Evolutionary conservation across 139 green algal genomes (phyloP), one percentile per base, ranked within the genome.

Genomic region (Chlorella sp.): DNA sequence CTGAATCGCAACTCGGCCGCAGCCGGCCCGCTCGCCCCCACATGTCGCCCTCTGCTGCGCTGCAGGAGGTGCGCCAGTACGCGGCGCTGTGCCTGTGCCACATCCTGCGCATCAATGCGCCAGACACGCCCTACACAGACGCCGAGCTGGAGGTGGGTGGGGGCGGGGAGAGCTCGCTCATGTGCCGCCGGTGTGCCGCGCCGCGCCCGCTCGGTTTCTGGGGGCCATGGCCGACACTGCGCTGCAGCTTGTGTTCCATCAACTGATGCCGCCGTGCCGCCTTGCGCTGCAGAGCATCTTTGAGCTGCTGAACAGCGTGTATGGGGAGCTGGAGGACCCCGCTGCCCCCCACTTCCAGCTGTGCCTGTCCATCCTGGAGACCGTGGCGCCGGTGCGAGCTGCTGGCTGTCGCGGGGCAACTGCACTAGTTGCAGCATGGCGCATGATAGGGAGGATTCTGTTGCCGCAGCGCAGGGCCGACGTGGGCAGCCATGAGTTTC

Each of bases 1-100:
- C 51, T 60, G 51, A 15, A 60, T 60, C 13, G 51, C 51, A 60
- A 60, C 51, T 60, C 51, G 51, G 51, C 9, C 51, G 51, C 51
- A 60, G 12, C 51, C 51, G 51, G 51, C 51, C 51, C 51, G 51
- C 51, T 60, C 51, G 51, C 51, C 51, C 69, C 36, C 47, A 39
- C 30, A 64, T 65, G 64, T 78, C 51, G 41, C 55, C 51, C 3
- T 28, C 23, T 32, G 6, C 20, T 34, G 78, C 15, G 9, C 0
- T 71, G 44, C 91, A 96, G 92, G 93, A 96, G n/a, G 86, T 95
- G 17, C 87, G 81, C 41, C 80, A 94, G 21, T 93, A 91, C 69
- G 65, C 63, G 15, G 89, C 88, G 17, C 39, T 82, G 1, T 95
- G 93, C 81, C 65, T 93, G 7, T 86, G 85, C 5, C 84, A 94